Conservation (phyloP, 257 asterid genomes). For the Petrea volubilis region DNA sequence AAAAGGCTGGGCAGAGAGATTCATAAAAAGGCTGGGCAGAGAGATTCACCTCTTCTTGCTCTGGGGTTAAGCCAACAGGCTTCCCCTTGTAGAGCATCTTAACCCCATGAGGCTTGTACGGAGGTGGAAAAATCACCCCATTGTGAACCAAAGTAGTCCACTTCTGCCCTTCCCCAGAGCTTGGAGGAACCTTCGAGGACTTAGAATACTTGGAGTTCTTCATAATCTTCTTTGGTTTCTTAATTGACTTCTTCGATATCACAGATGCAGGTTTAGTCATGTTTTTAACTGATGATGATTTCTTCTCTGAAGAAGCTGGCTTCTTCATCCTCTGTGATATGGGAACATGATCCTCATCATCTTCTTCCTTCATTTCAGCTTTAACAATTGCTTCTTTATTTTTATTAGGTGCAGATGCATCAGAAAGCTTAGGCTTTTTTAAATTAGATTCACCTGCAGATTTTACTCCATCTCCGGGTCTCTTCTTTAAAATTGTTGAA, state of each 20-base stretch:
- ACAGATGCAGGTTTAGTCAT: constrained; percentile 41
- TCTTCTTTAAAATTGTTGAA: constrained; percentile 58
- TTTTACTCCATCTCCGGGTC: constrained; percentile 57
- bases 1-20: background rate
- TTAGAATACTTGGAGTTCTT: constrained; percentile 65
- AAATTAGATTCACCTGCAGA: constrained; percentile 41
- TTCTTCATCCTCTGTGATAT: constrained; percentile 68
- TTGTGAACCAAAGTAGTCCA: constrained; percentile 94
- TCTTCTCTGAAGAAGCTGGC: constrained; percentile 46
- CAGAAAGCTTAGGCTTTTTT: constrained; percentile 74
- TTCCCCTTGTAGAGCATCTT: constrained; percentile 90
- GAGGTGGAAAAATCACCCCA: constrained; percentile 96
- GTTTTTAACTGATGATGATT: constrained; percentile 45
- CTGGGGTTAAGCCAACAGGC: constrained; percentile 76
- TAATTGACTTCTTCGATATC: constrained; percentile 43
- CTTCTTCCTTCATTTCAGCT: constrained; percentile 63
- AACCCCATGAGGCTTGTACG: constrained; percentile 93
- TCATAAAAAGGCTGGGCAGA: background rate
- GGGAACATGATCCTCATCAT: constrained; percentile 74
- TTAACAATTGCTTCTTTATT: constrained; percentile 46
- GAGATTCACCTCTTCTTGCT: constrained; percentile 88
- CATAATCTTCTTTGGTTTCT: constrained; percentile 52
- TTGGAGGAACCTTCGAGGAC: constrained; percentile 78
- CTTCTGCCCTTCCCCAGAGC: constrained; percentile 98
- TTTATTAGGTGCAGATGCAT: constrained; percentile 35